phyloP scores from a whole-genome alignment of 75 land plant genomes.

The Pinus albicaulis region DNA sequence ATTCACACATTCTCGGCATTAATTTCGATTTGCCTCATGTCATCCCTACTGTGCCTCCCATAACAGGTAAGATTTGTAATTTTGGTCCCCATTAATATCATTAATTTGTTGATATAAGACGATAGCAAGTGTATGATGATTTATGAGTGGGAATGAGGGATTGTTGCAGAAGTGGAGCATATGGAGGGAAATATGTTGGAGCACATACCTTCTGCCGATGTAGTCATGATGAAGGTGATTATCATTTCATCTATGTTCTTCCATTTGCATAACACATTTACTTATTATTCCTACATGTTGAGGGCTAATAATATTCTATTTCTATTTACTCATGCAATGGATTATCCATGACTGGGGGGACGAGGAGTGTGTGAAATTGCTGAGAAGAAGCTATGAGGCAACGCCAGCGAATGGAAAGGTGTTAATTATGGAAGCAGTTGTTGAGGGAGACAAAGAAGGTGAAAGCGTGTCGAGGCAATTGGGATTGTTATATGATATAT shows the following conservation, averaged over 20 bases:
- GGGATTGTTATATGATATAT: background rate
- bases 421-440: background rate
- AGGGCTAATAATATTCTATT: background rate
- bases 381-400: background rate
- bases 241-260: background rate
- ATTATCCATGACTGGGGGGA: conserved; percentile 7
- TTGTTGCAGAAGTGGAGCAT: background rate
- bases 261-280: background rate
- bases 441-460: background rate
- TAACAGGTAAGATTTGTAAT: background rate
- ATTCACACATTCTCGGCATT: conserved; percentile 37
- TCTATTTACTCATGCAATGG: background rate
- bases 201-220: background rate
- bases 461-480: background rate
- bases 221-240: background rate
- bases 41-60: conserved; percentile 13
- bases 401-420: conserved; percentile 28
- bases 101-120: too few species aligned
- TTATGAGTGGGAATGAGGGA: too few species aligned
- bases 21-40: conserved; percentile 54
- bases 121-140: too few species aligned
- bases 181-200: background rate
- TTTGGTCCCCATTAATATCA: too few species aligned
- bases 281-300: too few species aligned
- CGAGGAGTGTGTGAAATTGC: conserved; percentile 24